Evolutionary conservation across 2,329 filamentous ascomycete genomes (phyloP).

Genomic region (Clonostachys rosea): DNA sequence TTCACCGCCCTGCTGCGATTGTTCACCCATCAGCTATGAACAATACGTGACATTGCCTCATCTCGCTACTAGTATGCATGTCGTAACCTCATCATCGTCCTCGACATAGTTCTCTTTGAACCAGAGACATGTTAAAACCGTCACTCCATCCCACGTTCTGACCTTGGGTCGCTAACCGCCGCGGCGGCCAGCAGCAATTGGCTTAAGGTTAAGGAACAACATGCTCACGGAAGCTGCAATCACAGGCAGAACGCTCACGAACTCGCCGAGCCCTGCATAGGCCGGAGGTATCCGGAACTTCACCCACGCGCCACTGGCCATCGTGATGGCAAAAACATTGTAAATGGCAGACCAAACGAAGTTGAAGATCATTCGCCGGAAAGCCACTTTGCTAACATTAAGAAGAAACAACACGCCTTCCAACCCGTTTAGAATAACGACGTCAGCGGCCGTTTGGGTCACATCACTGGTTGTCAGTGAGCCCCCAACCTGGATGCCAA

Average conservation of each 20-base stretch:
- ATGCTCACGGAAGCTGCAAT: slow-evolving; percentile 3
- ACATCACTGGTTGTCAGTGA: slow-evolving; percentile 44
- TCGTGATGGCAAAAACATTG: slow-evolving; percentile 63
- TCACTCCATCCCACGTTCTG: too few species aligned
- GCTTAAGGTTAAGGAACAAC: neutral
- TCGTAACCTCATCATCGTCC: too few species aligned
- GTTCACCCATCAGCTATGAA: too few species aligned
- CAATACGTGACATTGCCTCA: too few species aligned
- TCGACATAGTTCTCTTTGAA: too few species aligned
- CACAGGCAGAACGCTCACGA: slow-evolving; percentile 56
- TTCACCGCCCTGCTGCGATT: too few species aligned
- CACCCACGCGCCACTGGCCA: slow-evolving; percentile 63
- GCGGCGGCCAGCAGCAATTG: too few species aligned
- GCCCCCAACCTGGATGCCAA: slow-evolving; percentile 65
- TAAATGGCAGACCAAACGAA: slow-evolving; percentile 69
- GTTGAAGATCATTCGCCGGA: slow-evolving; percentile 57
- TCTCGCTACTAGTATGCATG: too few species aligned
- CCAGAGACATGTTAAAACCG: too few species aligned
- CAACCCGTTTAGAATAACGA: slow-evolving; percentile 59
- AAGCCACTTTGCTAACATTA: slow-evolving; percentile 39
- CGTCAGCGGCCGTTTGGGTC: slow-evolving; percentile 62
- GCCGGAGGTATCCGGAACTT: slow-evolving; percentile 44
- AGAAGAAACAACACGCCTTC: slow-evolving; percentile 53
- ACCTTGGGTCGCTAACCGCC: too few species aligned
- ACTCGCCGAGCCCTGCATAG: slow-evolving; percentile 66